Conservation (phyloP, 352 stramenopile genomes). For the Phytophthora brassicae region DNA sequence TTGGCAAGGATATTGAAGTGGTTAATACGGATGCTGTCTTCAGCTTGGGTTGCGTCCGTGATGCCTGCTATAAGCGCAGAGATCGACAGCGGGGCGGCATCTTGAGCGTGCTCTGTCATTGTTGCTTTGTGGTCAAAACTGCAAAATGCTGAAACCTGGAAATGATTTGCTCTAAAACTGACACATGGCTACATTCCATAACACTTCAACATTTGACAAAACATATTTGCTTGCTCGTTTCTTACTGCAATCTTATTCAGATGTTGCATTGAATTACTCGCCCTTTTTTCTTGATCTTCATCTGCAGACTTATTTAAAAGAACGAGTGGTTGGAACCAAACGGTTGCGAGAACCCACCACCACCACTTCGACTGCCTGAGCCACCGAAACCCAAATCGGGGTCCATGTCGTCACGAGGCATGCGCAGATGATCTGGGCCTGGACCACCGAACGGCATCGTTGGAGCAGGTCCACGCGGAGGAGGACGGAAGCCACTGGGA, state of each 20-base stretch:
- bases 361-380: conserved; percentile 24
- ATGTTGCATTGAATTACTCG: background rate
- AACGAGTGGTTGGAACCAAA: conserved; percentile 74
- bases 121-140: background rate
- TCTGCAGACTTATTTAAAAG: conserved; percentile 37
- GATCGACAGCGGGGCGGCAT: conserved; percentile 10
- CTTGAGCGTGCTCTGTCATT: background rate
- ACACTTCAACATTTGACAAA: background rate
- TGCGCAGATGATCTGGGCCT: conserved; percentile 79
- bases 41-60: conserved; percentile 3
- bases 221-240: background rate
- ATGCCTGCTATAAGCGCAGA: conserved; percentile 22
- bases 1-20: conserved; percentile 12
- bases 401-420: conserved; percentile 68
- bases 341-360: conserved; percentile 44
- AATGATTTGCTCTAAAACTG: no score
- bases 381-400: conserved; percentile 43
- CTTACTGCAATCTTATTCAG: background rate
- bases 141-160: no score
- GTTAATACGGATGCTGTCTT: conserved; percentile 11
- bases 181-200: background rate
- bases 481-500: conserved; percentile 43
- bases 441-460: conserved; percentile 72
- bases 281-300: no score
- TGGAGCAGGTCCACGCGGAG: conserved; percentile 43